phyloP scores from a whole-genome alignment of 371 early-diverging fungal species.

The Choanephora cucurbitarum region DNA sequence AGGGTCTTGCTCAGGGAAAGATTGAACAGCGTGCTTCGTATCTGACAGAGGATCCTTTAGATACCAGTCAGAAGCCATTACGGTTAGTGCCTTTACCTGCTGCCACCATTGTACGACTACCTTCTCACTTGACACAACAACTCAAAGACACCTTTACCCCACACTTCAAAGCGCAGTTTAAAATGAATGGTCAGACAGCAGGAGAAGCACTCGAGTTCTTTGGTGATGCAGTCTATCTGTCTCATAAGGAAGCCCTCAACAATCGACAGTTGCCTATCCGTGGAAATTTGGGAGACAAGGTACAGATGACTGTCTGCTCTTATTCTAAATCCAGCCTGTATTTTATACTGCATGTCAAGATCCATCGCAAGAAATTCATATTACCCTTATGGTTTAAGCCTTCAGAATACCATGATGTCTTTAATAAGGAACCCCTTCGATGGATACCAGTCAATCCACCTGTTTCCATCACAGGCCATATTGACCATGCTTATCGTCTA shows the following conservation, averaged over 20 bases:
- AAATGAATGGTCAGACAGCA: not conserved
- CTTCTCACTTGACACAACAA: not conserved
- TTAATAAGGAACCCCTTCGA: conserved; percentile 1
- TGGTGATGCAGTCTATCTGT: conserved; percentile 26
- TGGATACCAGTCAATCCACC: conserved; percentile 5
- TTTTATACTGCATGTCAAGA: not conserved
- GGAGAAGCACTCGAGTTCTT: conserved; percentile 31
- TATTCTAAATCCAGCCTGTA: conserved; percentile 1
- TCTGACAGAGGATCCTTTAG: conserved; percentile 8
- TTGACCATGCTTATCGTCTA: conserved; percentile 14
- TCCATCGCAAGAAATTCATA: not conserved
- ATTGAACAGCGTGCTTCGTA: not conserved
- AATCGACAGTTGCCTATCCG: not conserved
- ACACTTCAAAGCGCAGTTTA: conserved; percentile 4
- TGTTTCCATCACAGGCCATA: conserved; percentile 9
- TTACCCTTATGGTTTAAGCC: conserved; percentile 34
- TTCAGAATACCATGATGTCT: conserved; percentile 19
- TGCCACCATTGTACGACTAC: conserved; percentile 22
- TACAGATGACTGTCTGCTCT: conserved; percentile 9
- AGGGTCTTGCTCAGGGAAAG: conserved; percentile 10
- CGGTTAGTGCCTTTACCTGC: conserved; percentile 9
- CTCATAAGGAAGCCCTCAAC: conserved; percentile 4
- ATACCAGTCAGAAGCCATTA: conserved; percentile 4
- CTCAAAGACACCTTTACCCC: conserved; percentile 14
- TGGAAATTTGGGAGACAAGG: conserved; percentile 19